These are phyloP conservation scores for Crucibulum laeve DNA, from an alignment of 768 basidiomycete species.

Conservation along the genomic window DNA sequence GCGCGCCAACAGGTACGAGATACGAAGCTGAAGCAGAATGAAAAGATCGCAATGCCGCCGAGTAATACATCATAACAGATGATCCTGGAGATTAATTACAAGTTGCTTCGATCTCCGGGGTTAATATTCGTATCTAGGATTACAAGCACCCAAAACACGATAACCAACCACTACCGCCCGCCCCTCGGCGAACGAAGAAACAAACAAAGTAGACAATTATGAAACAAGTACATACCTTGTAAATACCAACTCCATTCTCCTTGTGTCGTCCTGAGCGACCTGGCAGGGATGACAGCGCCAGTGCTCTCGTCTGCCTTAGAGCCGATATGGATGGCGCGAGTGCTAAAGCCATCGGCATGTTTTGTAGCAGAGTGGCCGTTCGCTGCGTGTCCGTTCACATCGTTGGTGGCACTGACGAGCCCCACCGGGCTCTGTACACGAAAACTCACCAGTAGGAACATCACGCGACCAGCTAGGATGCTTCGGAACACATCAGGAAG, in stretches of 20 bases:
- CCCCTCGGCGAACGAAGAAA: not conserved
- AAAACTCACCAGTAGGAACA: too few relatives aligned
- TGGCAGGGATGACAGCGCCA: slow-evolving; percentile 84
- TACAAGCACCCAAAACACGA: not conserved
- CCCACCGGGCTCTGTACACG: too few relatives aligned
- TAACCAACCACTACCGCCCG: not conserved
- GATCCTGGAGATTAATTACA: too few relatives aligned
- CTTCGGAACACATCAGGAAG: too few relatives aligned
- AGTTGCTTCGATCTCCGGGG: too few relatives aligned
- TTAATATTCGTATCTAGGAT: too few relatives aligned
- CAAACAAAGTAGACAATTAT: not conserved
- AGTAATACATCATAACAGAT: too few relatives aligned
- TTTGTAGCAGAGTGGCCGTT: slow-evolving; percentile 6
- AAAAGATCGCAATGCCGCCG: too few relatives aligned
- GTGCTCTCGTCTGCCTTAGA: slow-evolving; percentile 70
- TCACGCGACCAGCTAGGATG: too few relatives aligned
- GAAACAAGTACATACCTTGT: slow-evolving; percentile 59
- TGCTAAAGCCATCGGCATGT: slow-evolving; percentile 59
- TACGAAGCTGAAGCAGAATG: too few relatives aligned
- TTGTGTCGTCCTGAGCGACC: slow-evolving; percentile 89
- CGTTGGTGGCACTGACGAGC: too few relatives aligned
- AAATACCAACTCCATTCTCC: slow-evolving; percentile 71
- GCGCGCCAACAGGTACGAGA: too few relatives aligned
- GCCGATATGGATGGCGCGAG: slow-evolving; percentile 84
- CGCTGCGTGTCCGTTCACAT: not conserved